Conservation (phyloP, 192 early-diverging fungal genomes). For the Neocallimastix lanati region DNA sequence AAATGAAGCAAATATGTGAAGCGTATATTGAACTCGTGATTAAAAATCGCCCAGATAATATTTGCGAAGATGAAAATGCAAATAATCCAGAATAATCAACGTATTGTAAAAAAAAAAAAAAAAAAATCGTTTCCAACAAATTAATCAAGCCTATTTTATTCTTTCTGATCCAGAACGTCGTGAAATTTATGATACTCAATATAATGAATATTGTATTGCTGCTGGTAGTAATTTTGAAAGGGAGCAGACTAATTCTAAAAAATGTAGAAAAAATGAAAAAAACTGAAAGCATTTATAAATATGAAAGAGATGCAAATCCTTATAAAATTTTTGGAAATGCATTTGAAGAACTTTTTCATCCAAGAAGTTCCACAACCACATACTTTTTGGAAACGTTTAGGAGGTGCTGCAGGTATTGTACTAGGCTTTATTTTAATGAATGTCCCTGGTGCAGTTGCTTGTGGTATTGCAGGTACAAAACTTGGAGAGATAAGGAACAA, state of each 20-base stretch:
- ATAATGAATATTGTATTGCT: not conserved
- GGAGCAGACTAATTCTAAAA: not conserved
- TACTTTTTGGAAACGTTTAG: slow-evolving; percentile 47
- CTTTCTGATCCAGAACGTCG: not conserved
- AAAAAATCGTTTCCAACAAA: not conserved
- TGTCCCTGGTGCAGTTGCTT: slow-evolving; percentile 31
- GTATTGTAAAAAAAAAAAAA: not conserved
- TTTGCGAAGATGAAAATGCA: not conserved
- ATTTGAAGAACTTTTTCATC: slow-evolving; percentile 61
- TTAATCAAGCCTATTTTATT: not conserved
- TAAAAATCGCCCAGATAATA: not conserved
- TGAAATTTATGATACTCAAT: not conserved
- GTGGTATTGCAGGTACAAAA: slow-evolving; percentile 19
- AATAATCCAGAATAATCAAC: not conserved
- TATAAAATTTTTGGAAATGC: slow-evolving; percentile 52
- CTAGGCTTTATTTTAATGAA: slow-evolving; percentile 52
- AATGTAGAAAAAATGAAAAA: not conserved
- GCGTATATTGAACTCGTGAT: slow-evolving; percentile 23
- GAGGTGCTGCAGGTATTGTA: slow-evolving; percentile 44
- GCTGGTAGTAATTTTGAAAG: not conserved
- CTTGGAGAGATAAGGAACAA: slow-evolving; percentile 42
- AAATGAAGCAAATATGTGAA: slow-evolving; percentile 46
- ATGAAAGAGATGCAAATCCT: slow-evolving; percentile 22
- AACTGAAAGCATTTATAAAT: not conserved
- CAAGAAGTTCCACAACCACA: slow-evolving; percentile 29